Percentiles rank a stretch among this genome's conserved stretches.
These are phyloP conservation scores for Prunus persica DNA, from an alignment of 306 rosid species.

Conservation along the genomic window DNA sequence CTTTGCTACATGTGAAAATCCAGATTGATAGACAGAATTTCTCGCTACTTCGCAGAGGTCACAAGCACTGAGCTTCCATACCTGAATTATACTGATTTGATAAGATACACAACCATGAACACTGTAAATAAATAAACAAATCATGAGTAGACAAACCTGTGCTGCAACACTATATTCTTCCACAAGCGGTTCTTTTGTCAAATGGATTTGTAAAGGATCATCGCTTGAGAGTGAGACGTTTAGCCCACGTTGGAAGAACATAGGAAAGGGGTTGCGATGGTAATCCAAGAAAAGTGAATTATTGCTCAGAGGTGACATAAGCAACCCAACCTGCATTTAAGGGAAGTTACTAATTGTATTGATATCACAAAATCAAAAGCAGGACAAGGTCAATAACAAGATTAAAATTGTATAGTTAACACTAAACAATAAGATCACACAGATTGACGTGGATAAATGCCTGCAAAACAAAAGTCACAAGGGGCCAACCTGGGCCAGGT, in stretches of 20 bases:
- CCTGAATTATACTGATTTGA: slow-evolving; percentile 36
- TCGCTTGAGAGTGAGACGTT: slow-evolving; percentile 81
- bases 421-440: neutral
- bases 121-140: neutral
- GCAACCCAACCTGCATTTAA: slow-evolving; percentile 59
- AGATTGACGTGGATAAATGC: neutral
- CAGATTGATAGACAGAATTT: slow-evolving; percentile 89
- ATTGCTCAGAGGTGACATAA: slow-evolving; percentile 84
- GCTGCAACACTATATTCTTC: slow-evolving; percentile 57
- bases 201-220: slow-evolving; percentile 63
- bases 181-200: slow-evolving; percentile 49
- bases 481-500: slow-evolving; percentile 74
- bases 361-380: slow-evolving; percentile 10
- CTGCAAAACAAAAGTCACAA: neutral
- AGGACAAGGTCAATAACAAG: slow-evolving; percentile 4
- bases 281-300: slow-evolving; percentile 86
- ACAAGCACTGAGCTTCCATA: slow-evolving; percentile 86
- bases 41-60: slow-evolving; percentile 85
- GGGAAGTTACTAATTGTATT: slow-evolving; percentile 8
- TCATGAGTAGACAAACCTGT: slow-evolving; percentile 26
- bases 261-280: slow-evolving; percentile 75
- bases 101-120: neutral
- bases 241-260: slow-evolving; percentile 80
- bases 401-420: neutral
- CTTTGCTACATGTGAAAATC: slow-evolving; percentile 77